Conservation (phyloP, 495 filamentous ascomycete species). For the Neurospora sp. region DNA sequence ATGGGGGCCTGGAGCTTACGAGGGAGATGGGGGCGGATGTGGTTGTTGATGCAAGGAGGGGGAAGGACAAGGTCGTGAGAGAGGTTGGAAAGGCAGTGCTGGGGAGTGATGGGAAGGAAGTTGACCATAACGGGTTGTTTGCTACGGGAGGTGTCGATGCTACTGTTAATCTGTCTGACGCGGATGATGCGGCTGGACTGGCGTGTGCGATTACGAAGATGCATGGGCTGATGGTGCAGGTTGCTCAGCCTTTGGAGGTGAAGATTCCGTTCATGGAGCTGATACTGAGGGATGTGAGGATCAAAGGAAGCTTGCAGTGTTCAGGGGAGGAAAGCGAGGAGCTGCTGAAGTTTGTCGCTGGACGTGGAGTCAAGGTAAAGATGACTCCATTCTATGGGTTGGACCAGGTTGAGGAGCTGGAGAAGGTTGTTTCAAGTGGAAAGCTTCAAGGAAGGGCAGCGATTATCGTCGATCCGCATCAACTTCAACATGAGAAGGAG, state of each 20-base stretch:
- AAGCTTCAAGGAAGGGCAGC: slow-evolving; percentile 45
- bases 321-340: slow-evolving; percentile 35
- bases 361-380: slow-evolving; percentile 39
- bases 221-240: slow-evolving; percentile 45
- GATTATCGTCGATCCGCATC: slow-evolving; percentile 36
- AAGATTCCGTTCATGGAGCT: slow-evolving; percentile 42
- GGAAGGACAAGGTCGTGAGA: slow-evolving; percentile 32
- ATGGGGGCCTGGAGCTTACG: slow-evolving; percentile 38
- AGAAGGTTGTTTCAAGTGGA: slow-evolving; percentile 38
- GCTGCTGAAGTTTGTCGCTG: slow-evolving; percentile 43
- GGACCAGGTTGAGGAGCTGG: slow-evolving; percentile 37
- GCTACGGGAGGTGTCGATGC: slow-evolving; percentile 29
- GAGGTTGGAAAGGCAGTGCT: slow-evolving; percentile 37
- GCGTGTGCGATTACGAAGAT: slow-evolving; percentile 42
- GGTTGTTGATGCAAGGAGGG: slow-evolving; percentile 40
- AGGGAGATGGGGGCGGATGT: slow-evolving; percentile 36
- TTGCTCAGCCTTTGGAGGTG: slow-evolving; percentile 41
- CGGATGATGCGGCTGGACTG: slow-evolving; percentile 31
- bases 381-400: slow-evolving; percentile 44
- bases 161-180: slow-evolving; percentile 37
- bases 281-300: slow-evolving; percentile 43
- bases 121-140: slow-evolving; percentile 35
- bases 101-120: slow-evolving; percentile 33
- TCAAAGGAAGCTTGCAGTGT: slow-evolving; percentile 39
- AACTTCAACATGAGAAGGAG: slow-evolving; percentile 16